Base-by-base conservation (phyloP, 768 basidiomycete species). In the Psilocybe azurescens region DNA sequence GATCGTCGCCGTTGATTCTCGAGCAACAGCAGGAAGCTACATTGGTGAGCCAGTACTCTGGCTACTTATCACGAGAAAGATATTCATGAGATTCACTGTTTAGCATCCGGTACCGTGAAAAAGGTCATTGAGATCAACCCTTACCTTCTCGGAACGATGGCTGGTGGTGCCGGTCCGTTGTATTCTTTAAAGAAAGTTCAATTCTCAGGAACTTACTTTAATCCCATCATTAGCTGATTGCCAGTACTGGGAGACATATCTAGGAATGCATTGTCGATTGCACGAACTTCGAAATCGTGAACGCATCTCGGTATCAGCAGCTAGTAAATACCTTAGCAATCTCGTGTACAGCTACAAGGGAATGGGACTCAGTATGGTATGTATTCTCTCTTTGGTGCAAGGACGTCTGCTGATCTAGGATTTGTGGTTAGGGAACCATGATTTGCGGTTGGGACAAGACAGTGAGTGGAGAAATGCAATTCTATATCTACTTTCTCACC, bases 391-490 rank as follows among this genome's bases (percentile, higher is more conserved):
- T 29, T 20, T 20, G 62, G 9, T 24, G 18, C 55, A 32, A 14
- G 20, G 50, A 56, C 18, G 13, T 55, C 3, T 20, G 61, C 39
- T 60, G 53, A 56, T 59, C 47, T 41, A 47, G 41, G 14, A 18
- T 50, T 51, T 62, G 38, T 52, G 3, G 52, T 10, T 68, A 96
- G 95, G 97, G 97, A 53, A 99, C 97, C 0, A 99, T 99, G 97
- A 96, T 99, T 59, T 98, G 96, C 70, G 97, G 97, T 29, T 99
- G 96, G 95, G 97, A 99, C 79, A 99, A 99, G 81, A 98, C 96
- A 11, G 93, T 91, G 63, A 69, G 89, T 77, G 38, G 29, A 20
- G 54, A 13, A 1, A 33, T 20, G n/a, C 63, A 28, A 28, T 30
- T 18, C 32, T 16, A 33, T 20, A 33, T 41, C 30, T 53, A 59